Base-by-base conservation (phyloP, 495 filamentous ascomycete genomes). In the Annulohypoxylon maeteangense region DNA sequence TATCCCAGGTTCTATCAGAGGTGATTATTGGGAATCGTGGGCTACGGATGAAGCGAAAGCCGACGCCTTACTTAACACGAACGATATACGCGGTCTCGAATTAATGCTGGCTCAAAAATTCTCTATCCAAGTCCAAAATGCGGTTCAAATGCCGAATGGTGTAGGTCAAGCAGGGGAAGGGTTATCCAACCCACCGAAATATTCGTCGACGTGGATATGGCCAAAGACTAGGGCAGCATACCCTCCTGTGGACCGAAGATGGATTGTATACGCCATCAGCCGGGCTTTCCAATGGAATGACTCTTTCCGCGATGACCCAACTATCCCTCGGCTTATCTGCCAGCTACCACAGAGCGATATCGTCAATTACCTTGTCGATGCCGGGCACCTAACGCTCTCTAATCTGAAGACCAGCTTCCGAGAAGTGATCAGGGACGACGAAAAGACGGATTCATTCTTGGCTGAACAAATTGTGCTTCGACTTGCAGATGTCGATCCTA, bases 381-480 rank as follows among this genome's bases (percentile, higher is more conserved):
- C 85, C 7, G 89, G 90, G n/a, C 85, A 91, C 61, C 65, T 94
- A 34, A 88, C 86, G 8, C 70, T 83, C 0, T 83, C 86, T 11
- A 90, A 90, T 51, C 78, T 93, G 38, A 88, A 88, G 64, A 85
- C 83, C 68, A 80, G 90, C 62, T 78, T 91, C 80, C 78, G 82
- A 79, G 78, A 82, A 38, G 86, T 85, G 68, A 82, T 82, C 0
- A 75, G 60, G n/a, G 79, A 78, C 20, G 60, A 70, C 27, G 78
- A 83, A 27, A 74, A 80, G 20, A 60, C 65, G 10, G 81, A 83
- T 40, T 72, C 66, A 25, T 70, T 81, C 10, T 80, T 89, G 3
- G 84, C 86, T 18, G 86, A 87, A 23, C 83, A 90, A 29, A 82
- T 93, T 18, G 82, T 89, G 1, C 78, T 84, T 32, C 83, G 89